Base-by-base conservation (phyloP, 345 rosid genomes). In the Aethionema arabicum region DNA sequence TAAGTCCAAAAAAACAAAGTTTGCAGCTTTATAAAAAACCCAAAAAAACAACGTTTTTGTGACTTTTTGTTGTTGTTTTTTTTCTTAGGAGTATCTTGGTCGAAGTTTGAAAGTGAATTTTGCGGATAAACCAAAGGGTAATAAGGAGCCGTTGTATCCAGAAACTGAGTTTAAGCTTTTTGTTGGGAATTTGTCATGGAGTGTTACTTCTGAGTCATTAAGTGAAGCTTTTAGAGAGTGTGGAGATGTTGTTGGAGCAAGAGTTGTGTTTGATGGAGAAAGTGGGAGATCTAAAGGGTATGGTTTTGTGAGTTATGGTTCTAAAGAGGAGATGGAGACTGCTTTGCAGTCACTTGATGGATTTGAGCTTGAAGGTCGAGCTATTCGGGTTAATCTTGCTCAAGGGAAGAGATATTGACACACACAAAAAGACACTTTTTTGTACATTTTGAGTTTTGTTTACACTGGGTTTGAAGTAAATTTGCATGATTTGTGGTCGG, bases 111-210 rank as follows among this genome's bases (percentile, higher is more conserved):
- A 91, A 65, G 96, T 93, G 69, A 89, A 93, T 72, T 81, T 81
- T 55, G 75, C 97, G 0, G 91, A 89, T 56, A 85, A 82, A 68
- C 97, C 95, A 8, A 84, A 61, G 40, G 76, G 85, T 0, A 70
- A 70, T 53, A 87, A 70, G 72, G 79, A 73, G 14, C 90, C 97
- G 16, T 49, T 84, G 68, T 87, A 87, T 70, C 91, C 95, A 30
- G 97, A 93, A 44, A 89, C 91, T 29, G 95, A 93, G 21, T 55
- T 76, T 74, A 93, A 89, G 75, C 80, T 93, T 2, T 89, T 89
- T 51, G 79, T 89, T 7, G 97, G 98, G 40, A 92, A 92, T 62
- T 74, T 92, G 39, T 83, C 98, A 2, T 89, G 97, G 98, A 78
- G 93, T 0, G 88, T 84, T 8, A 87, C 91, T 14, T 74, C 91